Evolutionary conservation across 352 stramenopile genomes (phyloP), one percentile per base, ranked within the genome.

Genomic region (Phytopythium oedochilum): DNA sequence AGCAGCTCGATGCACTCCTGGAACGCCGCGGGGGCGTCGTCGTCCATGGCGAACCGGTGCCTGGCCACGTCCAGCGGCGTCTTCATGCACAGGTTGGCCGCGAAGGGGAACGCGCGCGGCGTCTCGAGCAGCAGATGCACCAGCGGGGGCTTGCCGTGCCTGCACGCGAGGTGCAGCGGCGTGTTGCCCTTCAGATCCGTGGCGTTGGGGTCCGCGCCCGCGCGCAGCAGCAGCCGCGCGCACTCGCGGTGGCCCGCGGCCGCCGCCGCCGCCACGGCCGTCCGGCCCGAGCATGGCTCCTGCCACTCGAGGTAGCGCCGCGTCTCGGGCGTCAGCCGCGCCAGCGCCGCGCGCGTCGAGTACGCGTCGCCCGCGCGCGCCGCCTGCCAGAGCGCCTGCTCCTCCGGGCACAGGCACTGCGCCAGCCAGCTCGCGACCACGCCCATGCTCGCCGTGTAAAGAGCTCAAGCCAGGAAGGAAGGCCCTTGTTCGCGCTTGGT

Each of bases 1-100:
- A 88, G 64, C 31, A 73, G 54, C 57, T 89, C 71, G n/a, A 89
- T 63, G 31, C 72, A 81, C 26, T 74, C 65, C 42, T 75, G 68
- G 53, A 64, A 87, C 0, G 38, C 42, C 32, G 56, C 39, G 2
- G 64, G 62, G 31, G 68, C 50, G 18, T 73, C 64, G 20, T 66
- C 57, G 11, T 73, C 48, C n/a, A 63, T 38, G 17, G 57, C 31
- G 32, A 73, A 70, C 23, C 65, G 63, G 42, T 66, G 68, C 15
- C 73, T 63, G 7, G 65, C 71, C 45, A 80, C 28, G 36, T 84
- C 74, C 31, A 85, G 58, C 20, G 75, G 63, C 32, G 73, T 83
- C 54, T 76, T 73, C 57, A 69, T 66, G 45, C 63, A 60, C 36
- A 66, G n/a, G 43, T 83, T 83, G 26, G 68, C 68, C 54, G 70